Evolutionary conservation across 192 early-diverging fungal species (phyloP).

Genomic region (Funneliformis geosporum): DNA sequence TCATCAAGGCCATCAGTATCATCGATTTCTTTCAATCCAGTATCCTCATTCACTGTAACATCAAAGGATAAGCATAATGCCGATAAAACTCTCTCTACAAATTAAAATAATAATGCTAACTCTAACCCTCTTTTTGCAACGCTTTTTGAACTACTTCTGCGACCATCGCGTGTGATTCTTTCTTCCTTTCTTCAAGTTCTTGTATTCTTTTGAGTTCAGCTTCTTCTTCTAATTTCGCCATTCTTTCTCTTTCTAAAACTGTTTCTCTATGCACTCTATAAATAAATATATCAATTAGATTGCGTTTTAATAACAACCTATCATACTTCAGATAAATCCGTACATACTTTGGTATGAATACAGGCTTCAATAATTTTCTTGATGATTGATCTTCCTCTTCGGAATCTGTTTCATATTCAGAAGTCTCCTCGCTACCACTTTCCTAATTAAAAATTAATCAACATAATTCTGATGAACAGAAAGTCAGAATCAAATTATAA

Average conservation of each 20-base stretch:
- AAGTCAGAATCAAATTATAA: no score
- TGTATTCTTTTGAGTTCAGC: slow-evolving; percentile 53
- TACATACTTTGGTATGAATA: slow-evolving; percentile 89
- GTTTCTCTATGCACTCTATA: slow-evolving; percentile 62
- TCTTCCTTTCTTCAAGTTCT: slow-evolving; percentile 62
- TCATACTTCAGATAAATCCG: not conserved
- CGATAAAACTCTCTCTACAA: slow-evolving; percentile 2
- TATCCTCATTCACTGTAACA: slow-evolving; percentile 45
- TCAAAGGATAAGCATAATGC: slow-evolving; percentile 17
- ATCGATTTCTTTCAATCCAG: slow-evolving; percentile 63
- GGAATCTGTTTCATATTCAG: slow-evolving; percentile 63
- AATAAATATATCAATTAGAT: not conserved
- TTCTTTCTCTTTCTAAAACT: slow-evolving; percentile 55
- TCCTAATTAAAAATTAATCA: slow-evolving; percentile 41
- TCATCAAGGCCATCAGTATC: slow-evolving; percentile 91
- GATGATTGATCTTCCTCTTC: slow-evolving; percentile 66
- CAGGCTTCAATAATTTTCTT: slow-evolving; percentile 76
- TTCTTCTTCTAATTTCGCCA: slow-evolving; percentile 57
- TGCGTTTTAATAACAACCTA: not conserved
- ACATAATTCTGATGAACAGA: slow-evolving; percentile 25
- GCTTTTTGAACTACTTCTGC: slow-evolving; percentile 71
- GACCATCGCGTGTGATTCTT: slow-evolving; percentile 76
- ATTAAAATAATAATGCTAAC: slow-evolving; percentile 32
- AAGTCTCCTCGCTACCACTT: slow-evolving; percentile 42
- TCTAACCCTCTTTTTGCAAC: slow-evolving; percentile 52